A percentile compares a stretch with the other conserved stretches of the same genome.
phyloP scores from a whole-genome alignment of 2,329 filamentous ascomycete species.

The Colletotrichum sp. region DNA sequence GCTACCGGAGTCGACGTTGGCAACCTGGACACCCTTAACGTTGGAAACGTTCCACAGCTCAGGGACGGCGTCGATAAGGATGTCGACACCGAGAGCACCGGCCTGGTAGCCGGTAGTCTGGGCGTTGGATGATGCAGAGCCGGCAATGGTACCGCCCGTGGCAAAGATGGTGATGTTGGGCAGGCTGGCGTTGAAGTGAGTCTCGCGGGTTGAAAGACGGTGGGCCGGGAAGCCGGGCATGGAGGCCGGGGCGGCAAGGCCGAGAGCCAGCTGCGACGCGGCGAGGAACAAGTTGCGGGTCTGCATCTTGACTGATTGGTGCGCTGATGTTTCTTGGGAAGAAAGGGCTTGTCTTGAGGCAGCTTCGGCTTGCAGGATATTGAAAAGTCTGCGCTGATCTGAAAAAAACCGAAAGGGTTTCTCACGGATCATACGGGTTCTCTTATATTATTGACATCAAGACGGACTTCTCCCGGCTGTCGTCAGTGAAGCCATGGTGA shows the following conservation, averaged over 20 bases:
- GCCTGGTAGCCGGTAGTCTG: constrained; percentile 50
- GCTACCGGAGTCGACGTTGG: constrained; percentile 51
- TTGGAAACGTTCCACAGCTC: constrained; percentile 60
- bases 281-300: background rate
- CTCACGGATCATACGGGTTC: background rate
- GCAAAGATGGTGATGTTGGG: constrained; percentile 63
- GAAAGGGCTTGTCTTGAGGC: background rate
- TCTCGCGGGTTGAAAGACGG: constrained; percentile 4
- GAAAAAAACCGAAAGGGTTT: background rate
- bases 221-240: background rate
- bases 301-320: background rate
- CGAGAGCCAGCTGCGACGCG: constrained; percentile 6
- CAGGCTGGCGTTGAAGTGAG: constrained; percentile 44
- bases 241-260: constrained; percentile 9
- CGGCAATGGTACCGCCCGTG: constrained; percentile 65
- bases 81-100: constrained; percentile 51
- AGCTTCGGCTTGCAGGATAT: background rate
- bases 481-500: background rate
- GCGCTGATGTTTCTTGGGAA: background rate
- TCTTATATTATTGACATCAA: background rate
- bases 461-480: too few species aligned
- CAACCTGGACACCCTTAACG: constrained; percentile 56
- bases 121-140: constrained; percentile 49
- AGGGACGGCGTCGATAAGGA: constrained; percentile 60
- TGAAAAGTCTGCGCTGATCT: background rate